Percentiles rank a stretch among this genome's conserved stretches.
These are phyloP conservation scores for Phlebopus sp. DNA, from an alignment of 1,284 basidiomycete species.

Conservation along the genomic window DNA sequence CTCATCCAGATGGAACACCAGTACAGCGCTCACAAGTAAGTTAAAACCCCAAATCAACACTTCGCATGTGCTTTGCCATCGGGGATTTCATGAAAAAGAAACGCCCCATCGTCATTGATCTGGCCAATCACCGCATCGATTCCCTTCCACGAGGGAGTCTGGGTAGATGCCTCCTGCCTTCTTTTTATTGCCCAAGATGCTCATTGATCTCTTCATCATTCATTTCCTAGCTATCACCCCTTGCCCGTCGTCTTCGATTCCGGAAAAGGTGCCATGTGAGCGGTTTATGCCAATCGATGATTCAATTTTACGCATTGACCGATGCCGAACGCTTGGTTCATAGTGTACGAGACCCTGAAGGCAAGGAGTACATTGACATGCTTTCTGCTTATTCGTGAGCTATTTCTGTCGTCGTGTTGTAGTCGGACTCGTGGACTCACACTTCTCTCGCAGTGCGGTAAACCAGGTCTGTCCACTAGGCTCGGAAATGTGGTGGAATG, in stretches of 20 bases:
- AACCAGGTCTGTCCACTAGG: constrained; percentile 62
- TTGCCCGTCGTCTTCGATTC: constrained; percentile 93
- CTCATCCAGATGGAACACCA: constrained; percentile 83
- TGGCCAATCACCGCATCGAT: background rate
- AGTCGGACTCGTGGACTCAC: constrained; percentile 10
- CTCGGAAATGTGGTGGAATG: constrained; percentile 5
- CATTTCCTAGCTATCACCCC: constrained; percentile 82
- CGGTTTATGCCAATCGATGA: constrained; percentile 34
- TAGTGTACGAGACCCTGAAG: constrained; percentile 96
- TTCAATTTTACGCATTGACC: constrained; percentile 7
- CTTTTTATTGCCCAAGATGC: constrained; percentile 1
- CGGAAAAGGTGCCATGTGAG: constrained; percentile 85
- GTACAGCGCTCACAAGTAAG: constrained; percentile 87
- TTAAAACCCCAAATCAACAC: constrained; percentile 19
- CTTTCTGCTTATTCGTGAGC: constrained; percentile 93
- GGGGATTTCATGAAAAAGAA: background rate
- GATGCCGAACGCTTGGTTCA: constrained; percentile 22
- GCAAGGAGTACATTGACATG: constrained; percentile 93
- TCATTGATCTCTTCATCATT: constrained; percentile 28
- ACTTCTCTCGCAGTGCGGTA: constrained; percentile 58
- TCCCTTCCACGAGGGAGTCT: background rate
- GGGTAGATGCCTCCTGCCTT: background rate
- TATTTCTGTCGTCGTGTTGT: constrained; percentile 8
- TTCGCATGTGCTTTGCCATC: background rate
- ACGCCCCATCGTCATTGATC: constrained; percentile 12